phyloP scores from a whole-genome alignment of 169 alveolate species.

The Toxoplasma gondii region DNA sequence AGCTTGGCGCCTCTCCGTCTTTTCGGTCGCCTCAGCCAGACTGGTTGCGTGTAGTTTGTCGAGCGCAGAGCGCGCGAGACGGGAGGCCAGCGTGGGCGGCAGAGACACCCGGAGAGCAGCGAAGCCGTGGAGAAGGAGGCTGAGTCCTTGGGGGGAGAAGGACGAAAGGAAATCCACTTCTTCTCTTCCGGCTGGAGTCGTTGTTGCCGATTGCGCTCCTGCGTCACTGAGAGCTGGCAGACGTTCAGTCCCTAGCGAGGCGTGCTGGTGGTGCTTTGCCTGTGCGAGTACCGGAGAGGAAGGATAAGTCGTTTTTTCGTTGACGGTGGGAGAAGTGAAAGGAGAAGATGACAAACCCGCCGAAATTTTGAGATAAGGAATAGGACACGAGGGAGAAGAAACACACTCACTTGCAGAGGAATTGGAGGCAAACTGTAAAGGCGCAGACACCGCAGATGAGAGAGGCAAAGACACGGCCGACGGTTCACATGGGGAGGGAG shows the following conservation, averaged over 20 bases:
- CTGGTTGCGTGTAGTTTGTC: background rate
- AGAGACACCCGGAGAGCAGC: constrained; percentile 8
- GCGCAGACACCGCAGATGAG: too few relatives aligned
- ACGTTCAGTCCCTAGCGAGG: background rate
- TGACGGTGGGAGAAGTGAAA: background rate
- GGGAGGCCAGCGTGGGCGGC: constrained; percentile 14
- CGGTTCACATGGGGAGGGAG: too few relatives aligned
- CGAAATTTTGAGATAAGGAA: too few relatives aligned
- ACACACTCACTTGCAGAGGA: too few relatives aligned
- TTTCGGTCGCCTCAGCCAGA: background rate
- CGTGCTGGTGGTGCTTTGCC: too few relatives aligned
- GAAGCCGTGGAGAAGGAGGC: constrained; percentile 7
- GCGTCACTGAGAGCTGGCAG: background rate
- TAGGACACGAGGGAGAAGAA: too few relatives aligned
- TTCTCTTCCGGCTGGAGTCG: too few relatives aligned
- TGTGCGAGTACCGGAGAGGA: too few relatives aligned
- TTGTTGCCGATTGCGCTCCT: background rate
- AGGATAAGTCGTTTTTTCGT: background rate
- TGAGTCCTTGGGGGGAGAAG: constrained; percentile 25
- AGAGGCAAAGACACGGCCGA: too few relatives aligned
- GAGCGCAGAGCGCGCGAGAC: background rate
- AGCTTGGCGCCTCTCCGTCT: background rate
- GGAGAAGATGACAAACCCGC: background rate
- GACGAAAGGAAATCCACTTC: background rate
- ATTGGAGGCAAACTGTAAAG: too few relatives aligned